Percentiles rank a stretch among this genome's conserved stretches.
Conservation (phyloP, 2,329 filamentous ascomycete genomes). For the Phialophora chinensis region DNA sequence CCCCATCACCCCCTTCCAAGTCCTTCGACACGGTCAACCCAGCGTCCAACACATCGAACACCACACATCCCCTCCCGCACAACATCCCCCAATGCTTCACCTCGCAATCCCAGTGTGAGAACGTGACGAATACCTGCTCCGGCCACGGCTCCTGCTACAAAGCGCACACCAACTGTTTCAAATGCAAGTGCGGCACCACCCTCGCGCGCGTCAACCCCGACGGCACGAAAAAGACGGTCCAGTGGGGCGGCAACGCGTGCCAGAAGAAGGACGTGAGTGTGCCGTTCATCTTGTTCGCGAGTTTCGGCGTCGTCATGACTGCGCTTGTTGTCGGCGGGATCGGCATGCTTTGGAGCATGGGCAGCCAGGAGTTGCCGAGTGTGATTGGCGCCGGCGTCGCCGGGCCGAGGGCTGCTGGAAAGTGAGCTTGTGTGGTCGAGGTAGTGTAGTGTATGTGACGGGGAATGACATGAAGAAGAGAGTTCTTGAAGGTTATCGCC, state of each 20-base stretch:
- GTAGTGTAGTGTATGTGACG: background rate
- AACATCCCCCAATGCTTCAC: slow-evolving; percentile 75
- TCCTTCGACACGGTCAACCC: slow-evolving; percentile 47
- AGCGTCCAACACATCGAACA: slow-evolving; percentile 41
- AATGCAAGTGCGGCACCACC: slow-evolving; percentile 74
- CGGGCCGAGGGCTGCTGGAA: slow-evolving; percentile 52
- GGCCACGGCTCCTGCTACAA: slow-evolving; percentile 78
- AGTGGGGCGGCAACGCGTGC: slow-evolving; percentile 86
- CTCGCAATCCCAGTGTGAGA: slow-evolving; percentile 70
- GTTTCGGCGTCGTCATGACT: slow-evolving; percentile 73
- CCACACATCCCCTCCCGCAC: slow-evolving; percentile 46
- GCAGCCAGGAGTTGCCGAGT: slow-evolving; percentile 84
- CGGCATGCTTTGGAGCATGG: slow-evolving; percentile 80
- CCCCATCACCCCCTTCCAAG: slow-evolving; percentile 44
- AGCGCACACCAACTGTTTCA: slow-evolving; percentile 73
- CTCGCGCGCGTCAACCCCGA: slow-evolving; percentile 54
- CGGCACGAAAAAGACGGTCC: slow-evolving; percentile 64
- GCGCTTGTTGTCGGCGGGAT: slow-evolving; percentile 73
- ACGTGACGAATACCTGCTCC: slow-evolving; percentile 77
- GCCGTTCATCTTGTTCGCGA: slow-evolving; percentile 84
- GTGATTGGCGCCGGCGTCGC: slow-evolving; percentile 96
- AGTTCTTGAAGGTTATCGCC: background rate
- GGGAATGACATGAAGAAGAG: background rate
- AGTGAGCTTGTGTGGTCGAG: background rate
- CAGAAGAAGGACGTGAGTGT: slow-evolving; percentile 90